Conservation (phyloP, 768 basidiomycete species). For the Strobilomyces dryophilus region DNA sequence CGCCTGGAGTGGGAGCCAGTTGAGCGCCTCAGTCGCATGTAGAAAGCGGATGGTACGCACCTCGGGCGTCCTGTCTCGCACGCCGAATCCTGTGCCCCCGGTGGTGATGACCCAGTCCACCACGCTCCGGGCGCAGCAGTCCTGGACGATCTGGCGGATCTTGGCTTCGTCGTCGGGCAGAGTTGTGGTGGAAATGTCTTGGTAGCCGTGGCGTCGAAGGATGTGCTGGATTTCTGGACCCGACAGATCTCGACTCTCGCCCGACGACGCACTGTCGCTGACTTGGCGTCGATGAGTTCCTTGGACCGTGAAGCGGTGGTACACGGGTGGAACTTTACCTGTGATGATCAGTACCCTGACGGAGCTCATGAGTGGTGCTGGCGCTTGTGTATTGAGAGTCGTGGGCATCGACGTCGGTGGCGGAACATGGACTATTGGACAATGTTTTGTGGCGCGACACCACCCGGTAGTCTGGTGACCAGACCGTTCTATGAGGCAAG, state of each 20-base stretch:
- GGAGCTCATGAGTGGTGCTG: no score
- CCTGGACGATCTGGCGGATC: conserved; percentile 47
- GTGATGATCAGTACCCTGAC: conserved; percentile 26
- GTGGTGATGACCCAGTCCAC: conserved; percentile 78
- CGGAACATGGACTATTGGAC: no score
- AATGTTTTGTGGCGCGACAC: no score
- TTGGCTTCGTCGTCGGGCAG: conserved; percentile 61
- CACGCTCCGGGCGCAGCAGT: conserved; percentile 41
- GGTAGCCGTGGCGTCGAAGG: conserved; percentile 36
- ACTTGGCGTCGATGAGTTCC: conserved; percentile 32
- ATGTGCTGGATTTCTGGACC: conserved; percentile 59
- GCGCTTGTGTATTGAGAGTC: no score
- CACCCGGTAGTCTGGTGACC: no score
- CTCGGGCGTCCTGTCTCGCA: conserved; percentile 81
- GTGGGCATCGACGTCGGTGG: no score
- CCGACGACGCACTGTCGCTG: conserved; percentile 64
- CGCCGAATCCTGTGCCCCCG: conserved; percentile 85
- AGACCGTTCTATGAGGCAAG: no score
- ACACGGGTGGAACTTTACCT: conserved; percentile 13
- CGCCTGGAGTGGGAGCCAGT: conserved; percentile 36
- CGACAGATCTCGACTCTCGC: conserved; percentile 53
- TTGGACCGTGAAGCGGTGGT: neutral
- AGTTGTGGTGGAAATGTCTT: conserved; percentile 38
- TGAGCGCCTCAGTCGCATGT: neutral
- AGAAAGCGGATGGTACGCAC: conserved; percentile 32